Conservation (phyloP, 2,329 filamentous ascomycete genomes). For the Harringtonia lauricola region DNA sequence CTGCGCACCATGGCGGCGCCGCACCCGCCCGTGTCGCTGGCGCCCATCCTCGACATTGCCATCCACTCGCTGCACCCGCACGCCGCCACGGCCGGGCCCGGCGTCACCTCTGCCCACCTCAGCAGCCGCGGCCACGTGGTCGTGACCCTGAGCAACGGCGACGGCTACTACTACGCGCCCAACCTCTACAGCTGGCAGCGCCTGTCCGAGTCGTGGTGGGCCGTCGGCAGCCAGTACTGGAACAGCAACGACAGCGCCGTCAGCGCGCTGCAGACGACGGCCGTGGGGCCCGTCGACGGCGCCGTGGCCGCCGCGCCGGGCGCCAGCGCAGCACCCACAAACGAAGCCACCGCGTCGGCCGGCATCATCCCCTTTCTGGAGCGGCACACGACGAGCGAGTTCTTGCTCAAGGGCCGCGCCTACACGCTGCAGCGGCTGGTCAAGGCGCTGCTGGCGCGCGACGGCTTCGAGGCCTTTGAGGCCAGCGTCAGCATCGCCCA, state of each 20-base stretch:
- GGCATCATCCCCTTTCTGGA: slow-evolving; percentile 91
- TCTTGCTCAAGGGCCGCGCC: slow-evolving; percentile 80
- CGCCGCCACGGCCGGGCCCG: slow-evolving; percentile 62
- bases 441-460: slow-evolving; percentile 75
- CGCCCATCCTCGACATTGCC: slow-evolving; percentile 79
- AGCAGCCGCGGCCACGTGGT: slow-evolving; percentile 81
- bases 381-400: slow-evolving; percentile 87
- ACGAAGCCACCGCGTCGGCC: slow-evolving; percentile 59
- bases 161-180: slow-evolving; percentile 83
- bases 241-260: slow-evolving; percentile 91
- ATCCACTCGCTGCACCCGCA: slow-evolving; percentile 68
- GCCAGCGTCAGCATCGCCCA: slow-evolving; percentile 87
- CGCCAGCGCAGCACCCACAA: slow-evolving; percentile 52
- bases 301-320: slow-evolving; percentile 23
- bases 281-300: slow-evolving; percentile 47
- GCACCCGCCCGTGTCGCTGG: slow-evolving; percentile 82
- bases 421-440: slow-evolving; percentile 87
- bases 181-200: slow-evolving; percentile 87
- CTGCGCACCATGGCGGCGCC: slow-evolving; percentile 71
- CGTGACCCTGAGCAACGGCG: slow-evolving; percentile 86
- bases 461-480: slow-evolving; percentile 89
- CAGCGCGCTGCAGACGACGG: slow-evolving; percentile 64
- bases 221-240: slow-evolving; percentile 96
- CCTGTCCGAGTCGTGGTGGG: slow-evolving; percentile 97
- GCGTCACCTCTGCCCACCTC: slow-evolving; percentile 80